Base-by-base conservation (phyloP, 257 asterid species). In the Buddleja alternifolia region DNA sequence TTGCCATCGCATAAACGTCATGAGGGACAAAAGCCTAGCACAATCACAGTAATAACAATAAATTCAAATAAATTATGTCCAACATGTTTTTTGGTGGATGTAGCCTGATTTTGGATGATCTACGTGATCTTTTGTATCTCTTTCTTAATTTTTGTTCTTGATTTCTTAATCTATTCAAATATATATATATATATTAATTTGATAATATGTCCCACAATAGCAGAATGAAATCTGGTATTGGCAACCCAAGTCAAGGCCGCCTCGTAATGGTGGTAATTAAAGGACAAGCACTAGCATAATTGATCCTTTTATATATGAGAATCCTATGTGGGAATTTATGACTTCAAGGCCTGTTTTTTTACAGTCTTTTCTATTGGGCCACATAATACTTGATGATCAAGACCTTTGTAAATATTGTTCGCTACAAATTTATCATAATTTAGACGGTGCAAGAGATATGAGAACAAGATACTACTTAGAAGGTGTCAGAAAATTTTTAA, bases 251-350 rank as follows among this genome's bases (percentile, higher is more conserved):
- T 68, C 34, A 66, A 74, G 60, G 59, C 7, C 21, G 16, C 69
- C 83, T 69, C 75, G 78, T 78, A 48, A 73, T 67, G 51, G 19
- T 10, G 6, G 15, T 11, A 45, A 46, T 73, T 63, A 70, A 68
- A 70, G 66, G 82, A 76, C 84, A 74, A 62, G 50, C 57, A 63
- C 40, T 62, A 63, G 40, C 62, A 77, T 37, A 69, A 73, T 70
- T 74, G 47, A 76, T 69, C 65, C 9, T 58, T 55, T 47, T 54
- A 4, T 11, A 12, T 70, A 63, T 62, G 75, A 81, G 93, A 84
- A 88, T 86, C 89, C 88, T 48, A 86, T 77, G 96, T 78, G 78
- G 82, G 89, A 82, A 74, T 65, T 62, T 16, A 56, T 75, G 79
- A 73, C 73, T 76, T 80, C 73, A 73, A 73, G 66, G 77, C 60